phyloP scores from a whole-genome alignment of 352 stramenopile genomes.

The Pelagophyceae sp. region DNA sequence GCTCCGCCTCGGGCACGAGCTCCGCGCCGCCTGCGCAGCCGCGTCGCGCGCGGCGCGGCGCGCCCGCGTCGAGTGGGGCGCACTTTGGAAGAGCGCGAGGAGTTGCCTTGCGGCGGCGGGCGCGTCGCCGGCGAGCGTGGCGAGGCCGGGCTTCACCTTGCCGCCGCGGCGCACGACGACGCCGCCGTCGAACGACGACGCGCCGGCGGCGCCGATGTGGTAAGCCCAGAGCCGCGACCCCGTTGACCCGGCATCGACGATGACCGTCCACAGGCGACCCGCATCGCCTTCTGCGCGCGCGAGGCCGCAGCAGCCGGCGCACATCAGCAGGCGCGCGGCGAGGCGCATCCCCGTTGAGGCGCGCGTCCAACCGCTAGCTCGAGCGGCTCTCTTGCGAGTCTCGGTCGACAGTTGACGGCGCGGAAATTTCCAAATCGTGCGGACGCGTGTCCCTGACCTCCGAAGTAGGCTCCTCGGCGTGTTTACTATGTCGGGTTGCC shows the following conservation, averaged over 20 bases:
- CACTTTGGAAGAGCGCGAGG: not conserved
- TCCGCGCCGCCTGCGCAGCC: not conserved
- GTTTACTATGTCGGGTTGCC: no score
- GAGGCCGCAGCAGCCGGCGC: no score
- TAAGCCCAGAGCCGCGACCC: not conserved
- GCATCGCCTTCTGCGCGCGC: no score
- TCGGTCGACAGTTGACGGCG: no score
- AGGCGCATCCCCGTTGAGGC: no score
- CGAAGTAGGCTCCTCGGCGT: no score
- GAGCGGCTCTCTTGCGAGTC: no score
- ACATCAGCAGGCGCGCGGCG: no score
- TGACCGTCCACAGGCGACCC: not conserved
- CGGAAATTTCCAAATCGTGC: no score
- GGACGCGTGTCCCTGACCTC: no score
- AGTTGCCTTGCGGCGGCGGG: not conserved
- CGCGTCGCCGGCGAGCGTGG: not conserved
- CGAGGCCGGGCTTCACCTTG: not conserved
- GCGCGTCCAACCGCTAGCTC: no score
- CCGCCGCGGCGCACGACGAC: not conserved
- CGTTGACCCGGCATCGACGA: conserved; percentile 4
- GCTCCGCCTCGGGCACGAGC: not conserved
- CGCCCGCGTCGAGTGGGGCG: not conserved
- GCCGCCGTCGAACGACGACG: not conserved
- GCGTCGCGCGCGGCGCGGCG: not conserved
- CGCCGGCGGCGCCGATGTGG: not conserved